Conservation (phyloP, 768 basidiomycete species). For the Leucosporidium creatinivorum region DNA sequence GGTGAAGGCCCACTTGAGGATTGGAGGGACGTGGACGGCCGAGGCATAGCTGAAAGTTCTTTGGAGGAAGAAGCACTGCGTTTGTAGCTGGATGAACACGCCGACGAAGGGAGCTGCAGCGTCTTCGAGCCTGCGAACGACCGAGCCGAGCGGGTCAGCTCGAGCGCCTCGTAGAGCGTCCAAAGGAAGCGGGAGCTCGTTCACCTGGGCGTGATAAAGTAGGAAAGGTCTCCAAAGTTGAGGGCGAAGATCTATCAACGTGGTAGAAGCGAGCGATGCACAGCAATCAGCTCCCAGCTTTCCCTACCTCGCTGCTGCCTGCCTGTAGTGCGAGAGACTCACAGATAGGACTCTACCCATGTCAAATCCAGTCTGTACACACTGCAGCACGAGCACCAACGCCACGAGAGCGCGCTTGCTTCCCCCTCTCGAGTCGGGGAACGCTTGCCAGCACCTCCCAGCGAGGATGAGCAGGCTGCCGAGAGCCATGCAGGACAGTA, state of each 20-base stretch:
- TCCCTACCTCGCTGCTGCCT: no score
- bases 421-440: not conserved
- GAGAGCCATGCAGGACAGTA: not conserved
- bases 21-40: not conserved
- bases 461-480: not conserved
- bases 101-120: not conserved
- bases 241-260: not conserved
- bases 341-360: not conserved
- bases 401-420: not conserved
- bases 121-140: not conserved
- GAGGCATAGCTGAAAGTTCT: not conserved
- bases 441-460: not conserved
- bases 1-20: not conserved
- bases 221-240: slow-evolving; percentile 1
- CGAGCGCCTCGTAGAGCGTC: no score
- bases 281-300: no score
- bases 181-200: no score
- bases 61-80: not conserved
- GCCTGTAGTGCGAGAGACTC: not conserved
- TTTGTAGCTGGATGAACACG: not conserved
- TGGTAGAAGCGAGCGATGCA: no score
- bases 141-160: no score
- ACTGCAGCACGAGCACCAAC: not conserved
- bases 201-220: not conserved
- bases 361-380: not conserved